A percentile compares a stretch with the other conserved stretches of the same genome.
Conservation (phyloP, 768 basidiomycete species). For the Leucosporidium creatinivorum region DNA sequence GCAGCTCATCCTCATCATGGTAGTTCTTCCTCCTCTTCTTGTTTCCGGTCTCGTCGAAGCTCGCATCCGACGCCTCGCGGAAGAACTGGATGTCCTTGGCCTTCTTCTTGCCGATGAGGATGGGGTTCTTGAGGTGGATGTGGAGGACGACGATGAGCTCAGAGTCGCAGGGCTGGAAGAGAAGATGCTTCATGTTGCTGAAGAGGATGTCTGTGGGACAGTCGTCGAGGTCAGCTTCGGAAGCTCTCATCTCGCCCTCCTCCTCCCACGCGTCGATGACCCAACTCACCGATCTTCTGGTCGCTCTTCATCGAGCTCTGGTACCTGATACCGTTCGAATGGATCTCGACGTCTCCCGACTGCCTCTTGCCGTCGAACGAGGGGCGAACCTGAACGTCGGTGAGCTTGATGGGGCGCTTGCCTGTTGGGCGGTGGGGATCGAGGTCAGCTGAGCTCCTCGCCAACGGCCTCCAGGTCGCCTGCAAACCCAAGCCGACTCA, state of each 20-base stretch:
- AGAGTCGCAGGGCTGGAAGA: constrained; percentile 97
- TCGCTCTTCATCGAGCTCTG: constrained; percentile 68
- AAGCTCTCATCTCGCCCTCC: background rate
- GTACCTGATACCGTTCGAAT: constrained; percentile 93
- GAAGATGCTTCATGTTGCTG: constrained; percentile 94
- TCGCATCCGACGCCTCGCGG: constrained; percentile 92
- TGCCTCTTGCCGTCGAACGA: constrained; percentile 89
- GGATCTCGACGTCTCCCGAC: constrained; percentile 96
- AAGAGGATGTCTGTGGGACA: constrained; percentile 70
- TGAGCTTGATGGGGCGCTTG: constrained; percentile 71
- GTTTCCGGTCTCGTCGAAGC: constrained; percentile 99
- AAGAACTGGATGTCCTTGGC: constrained; percentile 96
- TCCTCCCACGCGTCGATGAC: too few species aligned
- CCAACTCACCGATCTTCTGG: constrained; percentile 74
- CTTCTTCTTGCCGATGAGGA: constrained; percentile 99
- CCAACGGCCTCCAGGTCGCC: background rate
- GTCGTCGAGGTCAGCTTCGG: background rate
- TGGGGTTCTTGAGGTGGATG: constrained; percentile 84
- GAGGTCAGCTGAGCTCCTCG: background rate
- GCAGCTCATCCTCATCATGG: constrained; percentile 91
- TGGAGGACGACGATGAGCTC: constrained; percentile 92
- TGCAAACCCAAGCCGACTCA: too few species aligned
- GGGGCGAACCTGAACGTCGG: constrained; percentile 87
- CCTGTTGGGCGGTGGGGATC: constrained; percentile 28
- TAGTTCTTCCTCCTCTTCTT: constrained; percentile 93